Evolutionary conservation across 768 basidiomycete genomes (phyloP).

Genomic region (Dacryopinax primogenitus): DNA sequence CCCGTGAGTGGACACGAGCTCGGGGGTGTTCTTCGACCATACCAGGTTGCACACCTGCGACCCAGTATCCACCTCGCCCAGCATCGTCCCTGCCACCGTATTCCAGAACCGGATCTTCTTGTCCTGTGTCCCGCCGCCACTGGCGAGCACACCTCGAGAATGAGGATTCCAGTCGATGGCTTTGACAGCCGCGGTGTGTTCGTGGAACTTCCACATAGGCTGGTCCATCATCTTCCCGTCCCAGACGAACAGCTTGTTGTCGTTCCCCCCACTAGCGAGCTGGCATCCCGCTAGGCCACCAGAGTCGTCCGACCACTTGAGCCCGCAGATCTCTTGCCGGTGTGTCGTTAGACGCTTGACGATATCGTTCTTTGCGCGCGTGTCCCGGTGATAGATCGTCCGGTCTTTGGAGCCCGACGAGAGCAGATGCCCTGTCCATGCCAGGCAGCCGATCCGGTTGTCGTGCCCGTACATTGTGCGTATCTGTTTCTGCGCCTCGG

Average conservation of each 20-base stretch:
- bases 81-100: conserved; percentile 67
- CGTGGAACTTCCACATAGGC: conserved; percentile 89
- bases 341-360: conserved; percentile 63
- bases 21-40: conserved; percentile 91
- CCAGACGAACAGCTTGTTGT: conserved; percentile 98
- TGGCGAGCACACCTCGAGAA: conserved; percentile 75
- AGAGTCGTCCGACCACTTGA: conserved; percentile 66
- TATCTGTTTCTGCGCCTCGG: conserved; percentile 53
- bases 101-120: conserved; percentile 99
- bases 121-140: conserved; percentile 96
- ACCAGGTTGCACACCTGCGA: conserved; percentile 97
- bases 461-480: conserved; percentile 80
- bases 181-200: conserved; percentile 94
- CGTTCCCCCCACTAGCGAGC: conserved; percentile 91
- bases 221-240: conserved; percentile 45
- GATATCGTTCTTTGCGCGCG: conserved; percentile 58
- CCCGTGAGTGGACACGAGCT: conserved; percentile 95
- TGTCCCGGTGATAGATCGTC: conserved; percentile 82
- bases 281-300: conserved; percentile 37
- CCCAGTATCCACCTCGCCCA: conserved; percentile 84
- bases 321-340: conserved; percentile 88
- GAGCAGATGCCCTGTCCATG: conserved; percentile 82
- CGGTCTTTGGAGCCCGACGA: conserved; percentile 87
- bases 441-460: conserved; percentile 83
- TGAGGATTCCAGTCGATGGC: conserved; percentile 98